Percentiles rank a stretch among this genome's conserved stretches.
Evolutionary conservation across 2,329 filamentous ascomycete genomes (phyloP).

Genomic region (Xylariaceae sp.): DNA sequence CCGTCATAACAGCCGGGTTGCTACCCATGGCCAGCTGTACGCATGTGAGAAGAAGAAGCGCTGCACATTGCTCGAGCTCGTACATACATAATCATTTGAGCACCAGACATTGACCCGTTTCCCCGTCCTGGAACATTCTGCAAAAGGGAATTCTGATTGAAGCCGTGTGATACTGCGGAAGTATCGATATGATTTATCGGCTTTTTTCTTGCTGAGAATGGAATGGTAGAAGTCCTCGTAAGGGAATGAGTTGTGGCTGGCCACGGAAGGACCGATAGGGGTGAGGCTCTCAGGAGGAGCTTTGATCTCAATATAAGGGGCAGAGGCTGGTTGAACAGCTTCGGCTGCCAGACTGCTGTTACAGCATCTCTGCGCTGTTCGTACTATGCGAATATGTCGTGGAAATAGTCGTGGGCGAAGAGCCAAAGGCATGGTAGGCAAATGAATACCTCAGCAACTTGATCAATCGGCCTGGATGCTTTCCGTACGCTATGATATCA

Average conservation of each 20-base stretch:
- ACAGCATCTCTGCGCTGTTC: constrained; percentile 1
- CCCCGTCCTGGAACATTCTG: constrained; percentile 64
- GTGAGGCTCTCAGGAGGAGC: background rate
- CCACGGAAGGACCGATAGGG: background rate
- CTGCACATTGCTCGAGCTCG: background rate
- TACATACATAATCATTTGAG: constrained; percentile 78
- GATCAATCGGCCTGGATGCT: background rate
- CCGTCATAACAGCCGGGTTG: constrained; percentile 77
- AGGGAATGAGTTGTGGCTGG: constrained; percentile 62
- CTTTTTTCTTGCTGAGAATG: constrained; percentile 96
- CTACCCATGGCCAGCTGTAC: constrained; percentile 82
- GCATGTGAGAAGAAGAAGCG: background rate
- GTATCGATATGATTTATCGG: constrained; percentile 98
- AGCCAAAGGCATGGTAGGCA: constrained; percentile 1
- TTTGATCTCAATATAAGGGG: background rate
- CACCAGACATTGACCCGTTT: constrained; percentile 97
- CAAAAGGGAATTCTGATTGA: constrained; percentile 90
- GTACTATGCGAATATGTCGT: background rate
- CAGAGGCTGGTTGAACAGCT: constrained; percentile 1
- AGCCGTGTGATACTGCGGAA: constrained; percentile 99
- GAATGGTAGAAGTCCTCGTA: constrained; percentile 84
- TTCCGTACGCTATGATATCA: background rate
- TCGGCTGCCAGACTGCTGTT: constrained; percentile 1
- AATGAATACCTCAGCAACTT: background rate
- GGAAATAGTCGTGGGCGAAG: constrained; percentile 1